Evolutionary conservation across 1,284 basidiomycete species (phyloP), one percentile per base, ranked within the genome.

Genomic region (Puccinia novopanici): DNA sequence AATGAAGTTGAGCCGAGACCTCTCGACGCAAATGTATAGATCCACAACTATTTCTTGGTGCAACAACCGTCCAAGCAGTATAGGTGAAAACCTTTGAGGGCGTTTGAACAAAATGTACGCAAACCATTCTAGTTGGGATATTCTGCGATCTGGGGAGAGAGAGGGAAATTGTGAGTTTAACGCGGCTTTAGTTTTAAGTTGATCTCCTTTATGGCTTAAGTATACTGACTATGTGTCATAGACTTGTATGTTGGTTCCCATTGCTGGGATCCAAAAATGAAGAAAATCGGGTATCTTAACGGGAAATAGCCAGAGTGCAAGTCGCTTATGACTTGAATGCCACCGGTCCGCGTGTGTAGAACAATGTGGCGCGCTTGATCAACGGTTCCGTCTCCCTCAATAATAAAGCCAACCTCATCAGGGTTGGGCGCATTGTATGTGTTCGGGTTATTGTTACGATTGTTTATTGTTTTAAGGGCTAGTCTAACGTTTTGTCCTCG

Each of bases 161-260:
- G 15, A 8, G 15, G 45, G 8, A 8, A 8, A 45, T 45, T 15
- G 15, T 6, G 8, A 15, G 10, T 4, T 52, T 12, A 15, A 4
- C 19, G 19, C 19, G 4, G 55, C 88, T 84, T 9, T 84, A 30
- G 6, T 84, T 81, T 52, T 17, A 13, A 13, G 19, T 13, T 84
- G 82, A 0, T 88, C 88, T 71, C 87, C 76, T 0, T 86, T 54
- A 19, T 17, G 9, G 5, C 27, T 15, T 74, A 37, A 42, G 57
- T 52, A n/a, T n/a, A n/a, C n/a, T n/a, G n/a, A n/a, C 54, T 27
- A 27, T 4, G 54, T 24, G 52, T 22, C 19, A 61, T 17, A 10
- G 34, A 37, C 10, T 34, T 37, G 34, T 37, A 61, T 2, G 15
- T 22, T 6, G 50, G 45, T 10, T 74, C 27, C 72, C 72, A 74